Evolutionary conservation across 169 alveolate genomes (phyloP).

Genomic region (Plasmodium inui): DNA sequence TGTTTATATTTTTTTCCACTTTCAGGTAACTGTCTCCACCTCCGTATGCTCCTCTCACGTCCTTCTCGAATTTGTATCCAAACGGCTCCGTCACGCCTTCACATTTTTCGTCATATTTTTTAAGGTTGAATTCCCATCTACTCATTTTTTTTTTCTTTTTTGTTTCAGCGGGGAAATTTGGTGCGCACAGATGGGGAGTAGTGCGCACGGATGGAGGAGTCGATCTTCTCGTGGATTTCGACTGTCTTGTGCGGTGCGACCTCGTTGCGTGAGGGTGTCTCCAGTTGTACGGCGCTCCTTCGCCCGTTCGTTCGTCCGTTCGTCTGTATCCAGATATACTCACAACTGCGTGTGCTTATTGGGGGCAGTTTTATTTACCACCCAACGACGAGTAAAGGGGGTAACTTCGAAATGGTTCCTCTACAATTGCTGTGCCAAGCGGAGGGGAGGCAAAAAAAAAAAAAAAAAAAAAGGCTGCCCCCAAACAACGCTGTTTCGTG

Average conservation of each 20-base stretch:
- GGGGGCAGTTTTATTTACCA: neutral
- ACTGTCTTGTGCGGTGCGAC: neutral
- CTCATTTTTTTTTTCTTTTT: constrained; percentile 51
- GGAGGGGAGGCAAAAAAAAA: neutral
- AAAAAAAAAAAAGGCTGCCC: neutral
- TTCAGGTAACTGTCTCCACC: constrained; percentile 64
- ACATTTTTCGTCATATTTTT: constrained; percentile 28
- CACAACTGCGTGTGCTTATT: neutral
- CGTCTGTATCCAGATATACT: neutral
- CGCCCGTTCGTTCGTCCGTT: neutral
- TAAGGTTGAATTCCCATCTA: constrained; percentile 65
- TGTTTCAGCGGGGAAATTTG: neutral
- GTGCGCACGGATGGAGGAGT: neutral
- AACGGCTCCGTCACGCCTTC: constrained; percentile 50
- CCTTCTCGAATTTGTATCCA: constrained; percentile 63
- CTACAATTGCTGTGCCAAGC: neutral
- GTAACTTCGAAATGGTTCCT: neutral
- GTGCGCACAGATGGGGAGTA: neutral
- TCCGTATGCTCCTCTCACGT: constrained; percentile 20
- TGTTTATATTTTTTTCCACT: constrained; percentile 38
- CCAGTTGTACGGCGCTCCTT: neutral
- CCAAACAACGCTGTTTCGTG: neutral
- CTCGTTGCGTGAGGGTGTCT: neutral
- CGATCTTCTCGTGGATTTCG: neutral
- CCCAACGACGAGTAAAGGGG: neutral